These are phyloP conservation scores for Solanum lignicaule DNA, from an alignment of 257 asterid genomes.

Conservation along the genomic window DNA sequence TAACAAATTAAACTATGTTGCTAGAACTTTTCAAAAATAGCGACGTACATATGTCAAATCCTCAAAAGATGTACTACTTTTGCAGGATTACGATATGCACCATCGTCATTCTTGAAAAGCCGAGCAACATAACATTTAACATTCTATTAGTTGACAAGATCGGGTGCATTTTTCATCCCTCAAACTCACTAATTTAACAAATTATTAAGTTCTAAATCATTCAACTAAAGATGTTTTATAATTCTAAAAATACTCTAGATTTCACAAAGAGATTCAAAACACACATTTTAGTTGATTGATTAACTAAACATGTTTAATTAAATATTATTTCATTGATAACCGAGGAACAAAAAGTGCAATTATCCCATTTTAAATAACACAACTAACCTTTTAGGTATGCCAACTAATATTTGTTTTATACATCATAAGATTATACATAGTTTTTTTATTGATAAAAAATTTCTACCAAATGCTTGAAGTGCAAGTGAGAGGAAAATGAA, in stretches of 20 bases:
- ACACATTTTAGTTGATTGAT: background rate
- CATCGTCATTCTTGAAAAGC: background rate
- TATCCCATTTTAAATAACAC: background rate
- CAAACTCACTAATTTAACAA: background rate
- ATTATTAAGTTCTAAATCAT: background rate
- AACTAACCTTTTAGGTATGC: background rate
- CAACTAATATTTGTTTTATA: background rate
- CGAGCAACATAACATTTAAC: background rate
- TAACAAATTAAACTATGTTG: background rate
- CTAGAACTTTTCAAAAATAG: background rate
- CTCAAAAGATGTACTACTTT: background rate
- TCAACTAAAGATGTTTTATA: background rate
- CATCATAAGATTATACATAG: background rate
- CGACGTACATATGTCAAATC: background rate
- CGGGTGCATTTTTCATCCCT: background rate
- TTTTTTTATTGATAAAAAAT: background rate
- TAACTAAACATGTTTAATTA: accelerated
- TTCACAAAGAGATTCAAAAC: background rate
- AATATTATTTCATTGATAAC: background rate
- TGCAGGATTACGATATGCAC: accelerated
- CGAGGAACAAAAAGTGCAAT: no score
- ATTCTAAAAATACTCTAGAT: background rate
- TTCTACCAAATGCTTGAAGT: background rate
- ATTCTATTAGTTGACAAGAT: background rate
- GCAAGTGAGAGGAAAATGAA: background rate